Percentiles rank a stretch among this genome's conserved stretches.
Evolutionary conservation across 352 stramenopile species (phyloP).

Genomic region (Globisporangium sylvaticum): DNA sequence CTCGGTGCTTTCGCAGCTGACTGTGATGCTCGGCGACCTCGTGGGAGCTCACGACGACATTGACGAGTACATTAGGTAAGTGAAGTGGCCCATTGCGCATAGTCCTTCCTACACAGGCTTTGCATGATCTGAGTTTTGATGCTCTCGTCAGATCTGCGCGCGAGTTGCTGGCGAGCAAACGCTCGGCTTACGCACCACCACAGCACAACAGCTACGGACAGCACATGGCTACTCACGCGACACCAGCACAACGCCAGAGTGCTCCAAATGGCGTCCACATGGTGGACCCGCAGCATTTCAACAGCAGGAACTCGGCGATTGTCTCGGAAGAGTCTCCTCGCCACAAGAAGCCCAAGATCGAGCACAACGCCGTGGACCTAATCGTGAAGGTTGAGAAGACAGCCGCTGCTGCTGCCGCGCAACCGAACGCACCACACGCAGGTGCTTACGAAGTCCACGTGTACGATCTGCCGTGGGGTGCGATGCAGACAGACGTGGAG

Average conservation of each 20-base stretch:
- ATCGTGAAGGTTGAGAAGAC: slow-evolving; percentile 49
- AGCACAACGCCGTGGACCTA: slow-evolving; percentile 20
- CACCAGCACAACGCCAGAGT: background rate
- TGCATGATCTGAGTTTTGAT: background rate
- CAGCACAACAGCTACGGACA: slow-evolving; percentile 8
- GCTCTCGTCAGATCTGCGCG: slow-evolving; percentile 27
- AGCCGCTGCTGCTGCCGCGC: slow-evolving; percentile 15
- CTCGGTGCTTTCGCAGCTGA: slow-evolving; percentile 33
- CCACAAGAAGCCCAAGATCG: slow-evolving; percentile 32
- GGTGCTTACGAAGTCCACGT: slow-evolving; percentile 51
- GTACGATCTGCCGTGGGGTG: slow-evolving; percentile 59
- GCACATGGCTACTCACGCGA: background rate
- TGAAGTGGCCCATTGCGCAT: background rate
- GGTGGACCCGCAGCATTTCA: slow-evolving; percentile 16
- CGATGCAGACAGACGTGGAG: slow-evolving; percentile 42
- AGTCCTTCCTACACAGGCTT: too few species aligned
- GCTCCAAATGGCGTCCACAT: slow-evolving; percentile 13
- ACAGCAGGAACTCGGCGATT: slow-evolving; percentile 10
- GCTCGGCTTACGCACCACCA: slow-evolving; percentile 16
- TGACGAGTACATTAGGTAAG: slow-evolving; percentile 58
- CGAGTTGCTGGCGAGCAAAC: slow-evolving; percentile 34
- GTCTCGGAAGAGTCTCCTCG: slow-evolving; percentile 20
- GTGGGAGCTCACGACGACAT: slow-evolving; percentile 38
- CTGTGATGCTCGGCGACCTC: slow-evolving; percentile 36
- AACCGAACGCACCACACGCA: slow-evolving; percentile 4